Evolutionary conservation across 164 flowering plant genomes (phyloP).

Genomic region (Magnolia kwangsiensis): DNA sequence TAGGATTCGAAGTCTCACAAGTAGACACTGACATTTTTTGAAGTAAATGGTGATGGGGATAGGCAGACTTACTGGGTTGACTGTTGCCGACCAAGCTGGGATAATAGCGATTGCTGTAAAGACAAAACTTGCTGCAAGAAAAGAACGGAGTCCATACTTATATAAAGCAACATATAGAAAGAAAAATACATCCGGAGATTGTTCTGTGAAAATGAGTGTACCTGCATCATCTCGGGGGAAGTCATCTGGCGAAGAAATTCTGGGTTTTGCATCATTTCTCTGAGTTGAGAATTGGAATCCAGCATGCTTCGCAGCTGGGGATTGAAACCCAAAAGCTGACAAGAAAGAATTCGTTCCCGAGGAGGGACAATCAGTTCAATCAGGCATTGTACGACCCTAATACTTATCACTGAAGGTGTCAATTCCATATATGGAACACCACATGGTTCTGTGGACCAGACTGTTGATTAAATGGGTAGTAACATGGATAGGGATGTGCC

Average conservation of each 20-base stretch:
- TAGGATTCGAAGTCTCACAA: too few species aligned
- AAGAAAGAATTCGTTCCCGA: conserved; percentile 4
- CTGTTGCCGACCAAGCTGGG: conserved; percentile 39
- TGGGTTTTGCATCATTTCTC: conserved; percentile 78
- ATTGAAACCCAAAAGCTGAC: conserved; percentile 37
- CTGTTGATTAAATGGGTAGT: not conserved
- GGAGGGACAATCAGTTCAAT: not conserved
- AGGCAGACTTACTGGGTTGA: conserved; percentile 40
- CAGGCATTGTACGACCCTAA: not conserved
- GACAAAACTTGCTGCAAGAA: conserved; percentile 52
- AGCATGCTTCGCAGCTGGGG: conserved; percentile 50
- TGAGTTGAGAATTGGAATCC: conserved; percentile 50
- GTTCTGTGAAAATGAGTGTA: conserved; percentile 5
- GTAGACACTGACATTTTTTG: too few species aligned
- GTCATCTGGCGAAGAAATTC: conserved; percentile 63
- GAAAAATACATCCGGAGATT: not conserved
- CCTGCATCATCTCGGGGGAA: conserved; percentile 73
- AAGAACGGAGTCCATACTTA: not conserved
- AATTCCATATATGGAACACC: not conserved
- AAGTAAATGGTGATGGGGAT: not conserved
- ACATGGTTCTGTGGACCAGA: not conserved
- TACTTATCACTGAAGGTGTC: not conserved
- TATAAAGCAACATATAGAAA: not conserved
- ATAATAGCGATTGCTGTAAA: conserved; percentile 54
- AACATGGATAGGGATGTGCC: not conserved